Conservation (phyloP, 305 asterid genomes). For the Ajuga reptans region DNA sequence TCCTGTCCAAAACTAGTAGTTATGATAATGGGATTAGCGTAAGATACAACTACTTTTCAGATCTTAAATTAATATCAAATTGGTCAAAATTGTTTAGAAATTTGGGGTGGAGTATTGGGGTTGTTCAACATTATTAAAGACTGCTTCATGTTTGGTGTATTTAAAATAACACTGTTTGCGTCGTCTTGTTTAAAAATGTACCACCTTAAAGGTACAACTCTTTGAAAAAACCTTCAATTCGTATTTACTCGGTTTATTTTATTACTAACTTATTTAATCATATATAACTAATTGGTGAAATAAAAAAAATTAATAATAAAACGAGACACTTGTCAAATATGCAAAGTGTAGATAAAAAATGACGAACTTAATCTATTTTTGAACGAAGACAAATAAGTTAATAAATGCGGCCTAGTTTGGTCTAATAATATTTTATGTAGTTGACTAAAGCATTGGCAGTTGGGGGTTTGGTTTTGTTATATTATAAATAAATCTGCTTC, state of each 20-base stretch:
- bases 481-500: background rate
- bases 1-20: background rate
- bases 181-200: no score
- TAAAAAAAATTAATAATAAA: no score
- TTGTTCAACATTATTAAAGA: slow-evolving; percentile 17
- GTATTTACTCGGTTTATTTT: no score
- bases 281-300: no score
- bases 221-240: no score
- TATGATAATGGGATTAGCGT: slow-evolving; percentile 12
- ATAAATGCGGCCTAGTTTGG: background rate
- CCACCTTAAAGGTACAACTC: no score
- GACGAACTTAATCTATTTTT: background rate
- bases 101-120: slow-evolving; percentile 21
- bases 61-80: slow-evolving; percentile 1
- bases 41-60: slow-evolving; percentile 28
- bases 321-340: no score
- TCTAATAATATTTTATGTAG: background rate
- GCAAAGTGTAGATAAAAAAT: background rate
- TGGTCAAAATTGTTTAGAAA: slow-evolving; percentile 18
- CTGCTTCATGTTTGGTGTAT: background rate
- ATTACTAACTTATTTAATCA: no score
- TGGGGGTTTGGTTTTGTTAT: slow-evolving; percentile 26
- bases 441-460: slow-evolving; percentile 28
- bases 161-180: no score
- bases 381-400: background rate